Base-by-base conservation (phyloP, 2,329 filamentous ascomycete species). In the Stemphylium lycopersici region DNA sequence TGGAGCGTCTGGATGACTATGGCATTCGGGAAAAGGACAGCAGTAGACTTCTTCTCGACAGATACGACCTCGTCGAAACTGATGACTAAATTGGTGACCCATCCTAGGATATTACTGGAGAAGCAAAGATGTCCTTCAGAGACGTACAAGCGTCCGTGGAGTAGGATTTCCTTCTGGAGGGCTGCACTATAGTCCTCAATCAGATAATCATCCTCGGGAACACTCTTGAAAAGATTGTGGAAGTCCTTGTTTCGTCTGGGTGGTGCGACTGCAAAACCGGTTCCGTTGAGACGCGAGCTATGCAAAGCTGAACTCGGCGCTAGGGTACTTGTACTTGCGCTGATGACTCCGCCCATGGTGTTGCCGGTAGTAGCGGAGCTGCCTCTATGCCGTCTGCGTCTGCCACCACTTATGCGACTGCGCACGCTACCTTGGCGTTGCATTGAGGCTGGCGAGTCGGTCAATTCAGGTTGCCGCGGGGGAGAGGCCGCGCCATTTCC, bases 121-220 rank as follows among this genome's bases (percentile, higher is more conserved):
- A 99, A 99, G 79, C 95, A 99, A 41, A 99, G 86, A 72, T 99
- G 93, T 10, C 93, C 93, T 77, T 99, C 95, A 0, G 95, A 98
- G 37, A 99, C 91, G 70, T 99, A 99, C 12, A 99, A 83, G 36
- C 95, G 86, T 5, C 95, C 95, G 64, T 97, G 95, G 6, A 96
- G 87, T 32, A 99, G 84, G 56, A 99, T 99, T 71, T 99, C 96
- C 62, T 93, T 87, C 75, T 99, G 95, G 55, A 99, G 76, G 3
- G 95, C 95, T 73, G 95, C 97, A 74, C 95, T 97, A 75, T 98
- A 99, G 74, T 99, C 95, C 72, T 99, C 95, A 62, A 99, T 98
- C 22, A 99, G 83, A 71, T 96, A 97, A 75, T 99, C 95, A 68
- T 99, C 95, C 63, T 98, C 93, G 1, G 96, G 95, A 0, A 99